Percentiles rank a stretch among this genome's conserved stretches.
phyloP scores from a whole-genome alignment of 2,329 filamentous ascomycete genomes.

The Coniochaeta pulveracea region DNA sequence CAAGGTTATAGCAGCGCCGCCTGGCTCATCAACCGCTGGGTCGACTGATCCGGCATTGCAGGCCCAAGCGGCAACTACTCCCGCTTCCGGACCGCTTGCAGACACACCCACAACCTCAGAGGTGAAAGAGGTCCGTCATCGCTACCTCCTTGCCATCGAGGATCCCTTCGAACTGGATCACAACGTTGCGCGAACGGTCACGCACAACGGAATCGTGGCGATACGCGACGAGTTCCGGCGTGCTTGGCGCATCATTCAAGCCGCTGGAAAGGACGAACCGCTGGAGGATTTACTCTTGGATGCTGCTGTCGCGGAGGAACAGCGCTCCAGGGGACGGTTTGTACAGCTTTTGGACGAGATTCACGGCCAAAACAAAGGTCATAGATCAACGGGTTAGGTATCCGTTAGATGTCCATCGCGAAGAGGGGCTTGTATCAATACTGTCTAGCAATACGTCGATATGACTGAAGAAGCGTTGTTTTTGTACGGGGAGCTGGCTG shows the following conservation, averaged over 20 bases:
- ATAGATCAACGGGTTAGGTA: too few relatives aligned
- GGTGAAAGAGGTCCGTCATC: conserved; percentile 60
- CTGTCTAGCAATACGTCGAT: too few relatives aligned
- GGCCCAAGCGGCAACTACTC: not conserved
- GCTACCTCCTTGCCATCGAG: conserved; percentile 82
- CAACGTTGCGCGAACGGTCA: conserved; percentile 81
- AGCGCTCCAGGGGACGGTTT: conserved; percentile 23
- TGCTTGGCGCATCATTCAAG: conserved; percentile 58
- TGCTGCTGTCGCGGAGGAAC: conserved; percentile 23
- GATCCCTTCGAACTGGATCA: conserved; percentile 84
- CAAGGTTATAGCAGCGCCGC: conserved; percentile 7
- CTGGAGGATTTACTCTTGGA: conserved; percentile 43
- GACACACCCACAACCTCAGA: conserved; percentile 22
- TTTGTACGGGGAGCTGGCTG: too few relatives aligned
- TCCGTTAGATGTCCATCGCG: too few relatives aligned
- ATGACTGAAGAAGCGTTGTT: too few relatives aligned
- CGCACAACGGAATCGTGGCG: conserved; percentile 67
- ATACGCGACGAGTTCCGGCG: conserved; percentile 79
- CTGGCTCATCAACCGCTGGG: conserved; percentile 10
- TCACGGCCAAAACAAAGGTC: too few relatives aligned
- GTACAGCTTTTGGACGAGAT: conserved; percentile 1
- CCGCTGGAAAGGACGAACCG: conserved; percentile 26
- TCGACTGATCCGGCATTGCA: conserved; percentile 5
- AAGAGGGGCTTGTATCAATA: too few relatives aligned
- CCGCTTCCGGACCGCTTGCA: not conserved